A percentile compares a stretch with the other conserved stretches of the same genome.
These are phyloP conservation scores for Naematelia encephala DNA, from an alignment of 768 basidiomycete genomes.

Conservation along the genomic window DNA sequence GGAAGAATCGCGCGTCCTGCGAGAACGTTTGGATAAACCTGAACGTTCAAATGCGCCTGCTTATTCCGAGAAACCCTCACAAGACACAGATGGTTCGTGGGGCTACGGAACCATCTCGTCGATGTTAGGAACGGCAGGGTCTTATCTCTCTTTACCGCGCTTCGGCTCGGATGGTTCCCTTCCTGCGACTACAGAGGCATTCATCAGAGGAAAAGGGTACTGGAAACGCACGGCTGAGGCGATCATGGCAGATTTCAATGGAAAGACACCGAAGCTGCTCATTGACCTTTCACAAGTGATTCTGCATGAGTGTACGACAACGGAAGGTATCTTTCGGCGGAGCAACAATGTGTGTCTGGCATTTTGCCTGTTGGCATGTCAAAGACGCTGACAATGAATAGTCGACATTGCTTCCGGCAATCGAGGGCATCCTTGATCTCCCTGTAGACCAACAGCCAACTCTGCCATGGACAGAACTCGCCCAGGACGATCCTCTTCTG, in stretches of 20 bases:
- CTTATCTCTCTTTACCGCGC: constrained; percentile 3
- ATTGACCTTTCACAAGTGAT: constrained; percentile 26
- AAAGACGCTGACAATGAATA: constrained; percentile 10
- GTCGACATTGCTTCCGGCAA: constrained; percentile 20
- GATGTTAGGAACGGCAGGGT: constrained; percentile 6
- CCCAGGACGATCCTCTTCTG: constrained; percentile 27
- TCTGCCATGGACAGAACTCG: constrained; percentile 33
- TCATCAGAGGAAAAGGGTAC: constrained; percentile 19
- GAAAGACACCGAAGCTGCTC: constrained; percentile 18
- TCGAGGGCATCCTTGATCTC: constrained; percentile 23
- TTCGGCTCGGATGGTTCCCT: background rate
- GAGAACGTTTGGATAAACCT: constrained; percentile 8
- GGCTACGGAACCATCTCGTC: constrained; percentile 15
- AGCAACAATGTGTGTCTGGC: constrained; percentile 28
- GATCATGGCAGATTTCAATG: constrained; percentile 9
- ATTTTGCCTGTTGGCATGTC: background rate
- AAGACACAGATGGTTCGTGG: constrained; percentile 1
- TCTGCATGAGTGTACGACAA: constrained; percentile 15
- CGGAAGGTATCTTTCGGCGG: constrained; percentile 37
- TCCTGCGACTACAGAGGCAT: background rate
- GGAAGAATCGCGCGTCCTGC: constrained; percentile 23
- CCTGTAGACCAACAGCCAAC: constrained; percentile 24
- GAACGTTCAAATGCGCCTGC: background rate
- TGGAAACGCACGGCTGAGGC: constrained; percentile 21
- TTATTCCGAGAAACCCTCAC: background rate